Base-by-base conservation (phyloP, 768 basidiomycete species). In the Hirschioporus abietinus region DNA sequence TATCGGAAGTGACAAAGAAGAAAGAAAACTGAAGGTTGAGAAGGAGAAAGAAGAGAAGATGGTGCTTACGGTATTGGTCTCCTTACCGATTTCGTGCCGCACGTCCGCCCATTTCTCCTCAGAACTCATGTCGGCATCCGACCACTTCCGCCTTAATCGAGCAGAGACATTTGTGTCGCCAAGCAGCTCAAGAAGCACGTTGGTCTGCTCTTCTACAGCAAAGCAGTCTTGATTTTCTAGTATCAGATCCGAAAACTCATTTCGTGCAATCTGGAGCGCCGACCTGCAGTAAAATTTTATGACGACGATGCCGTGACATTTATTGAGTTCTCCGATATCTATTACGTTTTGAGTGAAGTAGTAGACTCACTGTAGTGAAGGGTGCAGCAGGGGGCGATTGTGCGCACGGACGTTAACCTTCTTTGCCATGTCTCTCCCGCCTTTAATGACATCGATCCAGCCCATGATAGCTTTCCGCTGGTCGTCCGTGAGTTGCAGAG, bases 401-500 rank as follows among this genome's bases (percentile, higher is more conserved):
- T 23, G 79, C 72, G 62, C 12, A 24, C 91, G 82, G 36, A 96
- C 84, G 73, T 93, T 91, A 26, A 96, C 86, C 74, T 89, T 90
- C 78, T 93, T 96, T 63, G 81, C 82, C 79, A 87, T 87, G 71
- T 94, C 92, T 66, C 90, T 91, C 8, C 91, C 88, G 7, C 90
- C 88, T 68, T 89, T 88, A 62, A 96, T 79, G 17, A 98, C 88
- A 34, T 92, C 92, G 71, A 99, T 77, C 79, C 89, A 97, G 18
- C 83, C 86, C n/a, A 98, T 93, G 63, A 99, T 78, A 0, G 94
- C 86, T 74, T 85, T 88, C 26, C 97, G 82, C 76, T 96, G 89
- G 65, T 96, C 93, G 73, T 99, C 97, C 10, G 92, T 96, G 62
- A 99, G 82, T 65, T 84, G 88, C 82, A 98, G 84, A 1, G 96